A percentile compares a stretch with the other conserved stretches of the same genome.
These are phyloP conservation scores for Poa pratensis DNA, from an alignment of 176 grass and related monocot genomes.

Conservation along the genomic window DNA sequence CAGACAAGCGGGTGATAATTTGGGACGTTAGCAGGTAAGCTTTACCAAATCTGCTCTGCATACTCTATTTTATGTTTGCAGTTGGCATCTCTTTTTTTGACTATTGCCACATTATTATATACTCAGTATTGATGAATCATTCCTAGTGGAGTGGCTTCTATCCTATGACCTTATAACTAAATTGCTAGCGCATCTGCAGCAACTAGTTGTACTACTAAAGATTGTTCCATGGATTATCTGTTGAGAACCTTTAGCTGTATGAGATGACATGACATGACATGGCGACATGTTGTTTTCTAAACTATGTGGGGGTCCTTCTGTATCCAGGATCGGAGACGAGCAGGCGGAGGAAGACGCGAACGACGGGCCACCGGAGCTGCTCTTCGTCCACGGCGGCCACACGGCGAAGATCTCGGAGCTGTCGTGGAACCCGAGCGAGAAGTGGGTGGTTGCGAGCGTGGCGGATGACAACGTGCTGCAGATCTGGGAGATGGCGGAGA, in stretches of 20 bases:
- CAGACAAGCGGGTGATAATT: constrained; percentile 83
- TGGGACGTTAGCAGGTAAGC: constrained; percentile 85
- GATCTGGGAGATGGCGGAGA: constrained; percentile 93
- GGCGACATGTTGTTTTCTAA: too few species aligned
- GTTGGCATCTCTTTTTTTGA: not conserved
- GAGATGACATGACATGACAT: not conserved
- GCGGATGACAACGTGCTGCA: constrained; percentile 83
- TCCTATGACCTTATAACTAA: not conserved
- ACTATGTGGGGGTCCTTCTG: not conserved
- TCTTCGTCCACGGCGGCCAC: constrained; percentile 88
- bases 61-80: not conserved
- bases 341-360: constrained; percentile 81
- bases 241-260: not conserved
- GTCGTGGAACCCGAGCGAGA: constrained; percentile 75
- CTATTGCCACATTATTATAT: not conserved
- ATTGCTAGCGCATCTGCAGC: not conserved
- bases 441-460: constrained; percentile 86
- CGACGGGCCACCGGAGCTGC: constrained; percentile 85
- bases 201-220: not conserved
- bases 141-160: not conserved
- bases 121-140: too few species aligned
- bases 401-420: constrained; percentile 86
- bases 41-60: not conserved
- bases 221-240: not conserved
- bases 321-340: constrained; percentile 86